Evolutionary conservation across 2,329 filamentous ascomycete genomes (phyloP), one percentile per base, ranked within the genome.

Genomic region (Hypoxylon sp.): DNA sequence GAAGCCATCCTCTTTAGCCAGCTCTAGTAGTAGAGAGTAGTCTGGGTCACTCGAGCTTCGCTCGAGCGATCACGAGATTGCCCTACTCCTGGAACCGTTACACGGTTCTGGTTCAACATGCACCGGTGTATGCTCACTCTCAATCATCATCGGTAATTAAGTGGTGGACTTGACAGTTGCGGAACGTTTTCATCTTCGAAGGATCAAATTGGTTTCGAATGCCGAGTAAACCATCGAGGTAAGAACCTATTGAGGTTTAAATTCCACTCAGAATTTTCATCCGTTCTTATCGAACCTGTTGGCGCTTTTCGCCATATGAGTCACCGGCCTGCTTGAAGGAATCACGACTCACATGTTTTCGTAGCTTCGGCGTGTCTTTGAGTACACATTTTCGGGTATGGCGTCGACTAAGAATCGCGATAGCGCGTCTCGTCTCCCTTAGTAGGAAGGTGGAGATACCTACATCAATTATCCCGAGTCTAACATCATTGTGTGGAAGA

Each of bases 251-350:
- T 46, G 6, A 28, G 51, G 56, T 47, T 37, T 59, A 52, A 47
- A 46, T 8, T 30, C 59, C 49, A 49, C 15, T 24, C 28, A 43
- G n/a, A 10, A 59, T 34, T 56, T 56, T 52, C n/a, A 8, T 43
- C 56, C 56, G 56, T 22, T 44, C 26, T 41, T 19, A 59, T 22
- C 48, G 55, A 63, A 55, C 15, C 15, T n/a, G 43, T 28, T 24
- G 20, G 24, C 3, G 15, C 15, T 46, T 10, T 32, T 17, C 17
- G 24, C 46, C 46, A 13, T 10, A 32, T 48, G 46, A 48, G 43
- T 46, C 43, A 46, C 20, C 20, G 20, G 13, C 11, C 13, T 46
- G 20, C 19, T 17, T 17, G 37, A 20, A 41, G 17, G 37, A 41
- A 19, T 15, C 22, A 10, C 6, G 17, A 41, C 15, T 26, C 47